Conservation (phyloP, 2,329 filamentous ascomycete genomes). For the Penicillium sp. region DNA sequence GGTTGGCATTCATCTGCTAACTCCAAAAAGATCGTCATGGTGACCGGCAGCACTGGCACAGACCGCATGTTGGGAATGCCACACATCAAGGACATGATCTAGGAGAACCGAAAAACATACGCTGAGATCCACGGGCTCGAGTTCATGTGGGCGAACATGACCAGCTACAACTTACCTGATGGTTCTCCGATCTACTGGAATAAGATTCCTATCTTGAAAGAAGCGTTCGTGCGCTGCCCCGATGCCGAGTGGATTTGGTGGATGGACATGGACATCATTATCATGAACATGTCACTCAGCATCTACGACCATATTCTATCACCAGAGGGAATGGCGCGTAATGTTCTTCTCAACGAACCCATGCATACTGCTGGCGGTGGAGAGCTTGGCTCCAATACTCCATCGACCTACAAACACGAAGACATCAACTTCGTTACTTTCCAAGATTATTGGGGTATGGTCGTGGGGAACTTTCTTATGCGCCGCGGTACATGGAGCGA, state of each 20-base stretch:
- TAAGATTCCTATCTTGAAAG: not conserved
- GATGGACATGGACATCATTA: not conserved
- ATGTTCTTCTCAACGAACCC: not conserved
- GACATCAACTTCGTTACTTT: constrained; percentile 13
- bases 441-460: constrained; percentile 8
- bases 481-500: constrained; percentile 10
- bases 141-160: not conserved
- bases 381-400: not conserved
- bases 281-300: constrained; percentile 9
- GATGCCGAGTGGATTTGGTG: not conserved
- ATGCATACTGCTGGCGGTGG: not conserved
- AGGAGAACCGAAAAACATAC: constrained; percentile 12
- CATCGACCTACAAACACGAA: constrained; percentile 5
- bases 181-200: constrained; percentile 8
- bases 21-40: constrained; percentile 7
- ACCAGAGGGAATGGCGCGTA: not conserved
- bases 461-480: constrained; percentile 9
- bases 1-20: not conserved
- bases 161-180: not conserved
- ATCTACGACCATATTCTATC: constrained; percentile 13
- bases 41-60: constrained; percentile 9
- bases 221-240: not conserved
- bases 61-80: constrained; percentile 10
- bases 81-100: constrained; percentile 12
- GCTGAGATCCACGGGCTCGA: constrained; percentile 2